Conservation (phyloP, 2,329 filamentous ascomycete species). For the Talaromyces sp. region DNA sequence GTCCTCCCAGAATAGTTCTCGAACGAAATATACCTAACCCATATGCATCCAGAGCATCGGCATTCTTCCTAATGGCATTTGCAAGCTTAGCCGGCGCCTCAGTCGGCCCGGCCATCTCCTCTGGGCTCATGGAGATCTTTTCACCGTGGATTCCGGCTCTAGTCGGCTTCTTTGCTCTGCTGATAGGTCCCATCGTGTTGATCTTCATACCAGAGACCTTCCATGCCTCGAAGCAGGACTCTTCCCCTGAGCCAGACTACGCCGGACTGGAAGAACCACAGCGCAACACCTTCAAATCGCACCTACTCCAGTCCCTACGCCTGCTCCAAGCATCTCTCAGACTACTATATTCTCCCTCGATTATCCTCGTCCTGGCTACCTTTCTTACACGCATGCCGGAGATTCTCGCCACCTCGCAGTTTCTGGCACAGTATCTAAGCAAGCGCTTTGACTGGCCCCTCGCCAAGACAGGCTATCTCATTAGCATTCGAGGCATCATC, state of each 20-base stretch:
- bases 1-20: background rate
- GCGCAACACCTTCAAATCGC: background rate
- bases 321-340: background rate
- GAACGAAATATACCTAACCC: background rate
- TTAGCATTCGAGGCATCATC: background rate
- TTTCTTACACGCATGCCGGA: background rate
- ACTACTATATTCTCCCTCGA: background rate
- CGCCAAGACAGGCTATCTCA: background rate
- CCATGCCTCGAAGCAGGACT: background rate
- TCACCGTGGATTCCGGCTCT: background rate
- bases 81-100: background rate
- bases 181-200: background rate
- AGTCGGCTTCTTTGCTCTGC: background rate
- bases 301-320: background rate
- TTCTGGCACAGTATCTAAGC: background rate
- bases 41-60: background rate
- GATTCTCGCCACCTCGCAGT: background rate
- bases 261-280: background rate
- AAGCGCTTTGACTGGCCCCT: background rate
- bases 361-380: background rate
- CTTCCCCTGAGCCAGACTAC: background rate
- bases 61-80: background rate
- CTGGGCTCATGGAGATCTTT: background rate
- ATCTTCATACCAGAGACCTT: background rate
- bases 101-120: background rate